Base-by-base conservation (phyloP, 2,329 filamentous ascomycete genomes). In the Apiospora rasikravindrae region DNA sequence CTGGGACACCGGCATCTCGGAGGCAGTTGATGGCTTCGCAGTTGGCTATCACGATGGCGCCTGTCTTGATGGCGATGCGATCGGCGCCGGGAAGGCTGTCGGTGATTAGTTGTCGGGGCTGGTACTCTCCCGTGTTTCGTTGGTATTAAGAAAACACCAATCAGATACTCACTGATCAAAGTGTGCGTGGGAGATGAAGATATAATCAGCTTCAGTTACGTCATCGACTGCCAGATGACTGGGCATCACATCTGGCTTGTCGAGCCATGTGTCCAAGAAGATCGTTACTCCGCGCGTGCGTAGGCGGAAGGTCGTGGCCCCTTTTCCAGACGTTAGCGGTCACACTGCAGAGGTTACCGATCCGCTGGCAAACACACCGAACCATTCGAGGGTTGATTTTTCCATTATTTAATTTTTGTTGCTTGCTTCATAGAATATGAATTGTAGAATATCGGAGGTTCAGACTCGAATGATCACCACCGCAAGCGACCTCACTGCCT, bases 181-280 rank as follows among this genome's bases (percentile, higher is more conserved):
- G 69, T 78, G 75, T 0, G 77, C 75, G 61, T 75, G 77, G 4
- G 72, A 76, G 33, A 78, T 78, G 67, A 78, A 73, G 22, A 78
- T 79, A 40, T 79, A 78, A 69, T 78, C 77, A 19, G 69, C 72
- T 24, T 76, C 74, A 5, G 40, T 40, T 0, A 79, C 75, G 37
- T 78, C 74, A 4, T 77, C 73, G 11, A 74, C 53, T 1, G 66
- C 67, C 6, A 77, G 72, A 61, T 71, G 73, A 6, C 42, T 61
- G 0, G 69, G 67, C 47, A 77, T 47, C 37, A 51, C 66, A 29
- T 69, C 66, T 16, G 69, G 73, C 69, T 72, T 71, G 42, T 76
- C 73, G 1, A 76, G 71, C 71, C 70, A 74, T 29, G 73, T 72
- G 45, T 76, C 74, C 26, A 75, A 53, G 47, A 76, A 74, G 22